Evolutionary conservation across 2,329 filamentous ascomycete species (phyloP), one percentile per base, ranked within the genome.

Genomic region (Tolypocladium cylindrosporum): DNA sequence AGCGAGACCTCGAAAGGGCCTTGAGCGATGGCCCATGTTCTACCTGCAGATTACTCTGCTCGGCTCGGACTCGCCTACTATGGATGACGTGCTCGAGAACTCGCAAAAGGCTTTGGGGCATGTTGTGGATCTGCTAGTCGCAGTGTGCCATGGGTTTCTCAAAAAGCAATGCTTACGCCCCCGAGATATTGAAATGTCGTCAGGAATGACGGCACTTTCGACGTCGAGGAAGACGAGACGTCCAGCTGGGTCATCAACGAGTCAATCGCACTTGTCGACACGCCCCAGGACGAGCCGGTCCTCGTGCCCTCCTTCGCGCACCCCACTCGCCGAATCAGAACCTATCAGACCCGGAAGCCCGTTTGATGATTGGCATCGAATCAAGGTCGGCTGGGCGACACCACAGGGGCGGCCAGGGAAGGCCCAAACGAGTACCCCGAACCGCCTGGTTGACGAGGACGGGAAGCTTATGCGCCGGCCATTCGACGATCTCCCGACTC

Each of bases 1-100:
- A 81, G 27, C 62, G 42, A 84, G 77, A 65, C 71, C 73, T 14
- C 79, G 77, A 50, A 93, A 90, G 67, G 79, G 85, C 0, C 75
- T 92, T 11, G 91, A 97, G 66, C 82, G 84, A 55, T 94, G 90
- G 85, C 91, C 93, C 0, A 93, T 93, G 86, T 97, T 96, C 66
- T 88, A 86, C 64, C 73, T 97, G n/a, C 83, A 83, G 36, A 81
- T 96, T 41, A 73, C 77, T 2, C 65, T 80, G 43, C 58, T 57
- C 27, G 57, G 53, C 13, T 60, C 65, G 1, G 70, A 72, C n/a
- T 36, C 70, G 2, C 71, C 76, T n/a, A 69, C 72, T 21, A 57
- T 68, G 6, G 68, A 73, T 24, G 62, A 68, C 2, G 27, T 79
- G 14, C 67, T 82, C 1, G 74, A 79, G 56, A 75, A 79, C 14